Conservation (phyloP, 495 filamentous ascomycete genomes). For the Acidomyces sp. region DNA sequence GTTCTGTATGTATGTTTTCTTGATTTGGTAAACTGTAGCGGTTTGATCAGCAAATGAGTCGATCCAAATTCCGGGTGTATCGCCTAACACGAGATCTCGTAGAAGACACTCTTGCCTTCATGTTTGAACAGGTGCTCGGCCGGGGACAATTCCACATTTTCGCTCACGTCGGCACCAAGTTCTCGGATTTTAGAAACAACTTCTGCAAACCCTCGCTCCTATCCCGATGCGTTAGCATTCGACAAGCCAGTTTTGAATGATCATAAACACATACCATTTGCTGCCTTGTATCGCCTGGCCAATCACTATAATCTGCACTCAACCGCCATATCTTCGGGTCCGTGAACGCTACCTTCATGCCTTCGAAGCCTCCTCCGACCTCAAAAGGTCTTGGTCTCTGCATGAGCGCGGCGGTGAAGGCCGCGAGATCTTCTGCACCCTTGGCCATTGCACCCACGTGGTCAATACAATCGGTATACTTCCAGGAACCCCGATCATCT, state of each 20-base stretch:
- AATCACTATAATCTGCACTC: not conserved
- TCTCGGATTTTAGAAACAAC: not conserved
- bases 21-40: conserved; percentile 4
- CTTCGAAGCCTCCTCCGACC: conserved; percentile 1
- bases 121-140: not conserved
- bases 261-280: not conserved
- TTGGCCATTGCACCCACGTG: conserved; percentile 27
- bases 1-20: conserved; percentile 1
- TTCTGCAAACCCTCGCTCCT: not conserved
- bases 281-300: not conserved
- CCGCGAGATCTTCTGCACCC: conserved; percentile 23
- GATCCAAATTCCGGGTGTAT: not conserved
- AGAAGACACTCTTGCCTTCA: conserved; percentile 4
- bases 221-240: not conserved
- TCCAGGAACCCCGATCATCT: conserved; percentile 22
- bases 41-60: not conserved
- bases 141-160: conserved; percentile 2
- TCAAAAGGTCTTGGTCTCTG: conserved; percentile 1
- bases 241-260: not conserved
- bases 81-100: conserved; percentile 4
- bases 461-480: conserved; percentile 22
- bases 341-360: conserved; percentile 3
- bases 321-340: conserved; percentile 3
- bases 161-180: not conserved
- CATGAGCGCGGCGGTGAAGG: conserved; percentile 23